A percentile compares a stretch with the other conserved stretches of the same genome.
These are phyloP conservation scores for Colletotrichum sp. DNA, from an alignment of 2,329 filamentous ascomycete genomes.

Conservation along the genomic window DNA sequence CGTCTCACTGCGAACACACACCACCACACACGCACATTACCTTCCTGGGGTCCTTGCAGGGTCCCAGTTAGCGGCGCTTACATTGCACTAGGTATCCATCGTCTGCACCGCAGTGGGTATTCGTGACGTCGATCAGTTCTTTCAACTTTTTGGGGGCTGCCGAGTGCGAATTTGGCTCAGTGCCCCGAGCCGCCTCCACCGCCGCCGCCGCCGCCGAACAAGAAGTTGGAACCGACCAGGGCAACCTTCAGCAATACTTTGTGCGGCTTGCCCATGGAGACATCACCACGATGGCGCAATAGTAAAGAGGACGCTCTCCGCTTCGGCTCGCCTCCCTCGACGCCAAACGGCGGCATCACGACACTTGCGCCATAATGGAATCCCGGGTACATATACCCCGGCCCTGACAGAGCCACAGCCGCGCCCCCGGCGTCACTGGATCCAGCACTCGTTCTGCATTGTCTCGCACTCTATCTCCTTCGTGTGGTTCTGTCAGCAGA, in stretches of 20 bases:
- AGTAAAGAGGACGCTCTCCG: not conserved
- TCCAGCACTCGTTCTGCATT: not conserved
- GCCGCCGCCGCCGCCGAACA: not conserved
- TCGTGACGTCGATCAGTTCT: slow-evolving; percentile 20
- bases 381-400: not conserved
- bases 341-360: not conserved
- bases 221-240: not conserved
- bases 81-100: slow-evolving; percentile 3
- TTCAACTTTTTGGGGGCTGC: not conserved
- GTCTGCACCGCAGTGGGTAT: slow-evolving; percentile 3
- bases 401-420: slow-evolving; percentile 5
- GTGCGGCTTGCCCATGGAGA: not conserved
- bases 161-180: not conserved
- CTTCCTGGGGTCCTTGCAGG: slow-evolving; percentile 8
- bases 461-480: not conserved
- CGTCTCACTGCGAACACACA: not conserved
- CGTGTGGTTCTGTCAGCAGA: not conserved
- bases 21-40: not conserved
- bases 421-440: not conserved
- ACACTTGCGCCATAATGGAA: not conserved
- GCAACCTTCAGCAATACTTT: not conserved
- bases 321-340: not conserved
- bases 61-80: slow-evolving; percentile 16
- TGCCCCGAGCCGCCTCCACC: not conserved
- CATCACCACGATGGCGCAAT: not conserved